Conservation (phyloP, 2,329 filamentous ascomycete species). For the Alternaria atra region DNA sequence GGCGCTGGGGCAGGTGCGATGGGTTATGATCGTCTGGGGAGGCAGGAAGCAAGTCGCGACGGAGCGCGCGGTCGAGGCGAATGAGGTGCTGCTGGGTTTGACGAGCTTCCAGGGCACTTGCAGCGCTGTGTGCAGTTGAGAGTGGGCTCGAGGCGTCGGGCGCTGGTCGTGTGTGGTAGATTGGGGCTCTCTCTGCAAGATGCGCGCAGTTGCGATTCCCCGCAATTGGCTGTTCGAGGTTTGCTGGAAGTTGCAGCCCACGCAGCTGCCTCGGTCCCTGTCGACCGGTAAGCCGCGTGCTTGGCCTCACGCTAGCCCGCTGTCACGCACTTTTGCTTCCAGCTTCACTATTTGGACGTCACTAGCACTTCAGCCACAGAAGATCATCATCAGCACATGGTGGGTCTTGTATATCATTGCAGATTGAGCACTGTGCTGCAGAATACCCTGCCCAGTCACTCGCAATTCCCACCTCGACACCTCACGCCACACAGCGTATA, state of each 20-base stretch:
- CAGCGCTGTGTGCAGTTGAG: slow-evolving; percentile 8
- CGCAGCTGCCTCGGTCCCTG: slow-evolving; percentile 26
- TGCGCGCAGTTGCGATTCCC: slow-evolving; percentile 36
- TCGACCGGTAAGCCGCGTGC: slow-evolving; percentile 20
- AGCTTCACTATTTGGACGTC: neutral
- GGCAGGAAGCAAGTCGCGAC: slow-evolving; percentile 4
- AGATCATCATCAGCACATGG: slow-evolving; percentile 1
- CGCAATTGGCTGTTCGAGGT: slow-evolving; percentile 39
- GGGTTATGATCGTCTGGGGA: slow-evolving; percentile 5
- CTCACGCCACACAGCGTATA: slow-evolving; percentile 19
- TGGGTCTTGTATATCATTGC: neutral
- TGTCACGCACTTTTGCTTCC: neutral
- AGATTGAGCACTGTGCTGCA: neutral
- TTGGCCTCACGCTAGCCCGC: slow-evolving; percentile 10
- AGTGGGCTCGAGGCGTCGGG: slow-evolving; percentile 14
- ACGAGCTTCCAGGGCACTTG: slow-evolving; percentile 11
- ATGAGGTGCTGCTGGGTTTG: slow-evolving; percentile 9
- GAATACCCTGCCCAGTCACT: slow-evolving; percentile 10
- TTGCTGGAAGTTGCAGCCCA: slow-evolving; percentile 25
- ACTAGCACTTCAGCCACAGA: slow-evolving; percentile 3
- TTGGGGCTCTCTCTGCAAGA: slow-evolving; percentile 12
- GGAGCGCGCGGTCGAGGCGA: slow-evolving; percentile 5
- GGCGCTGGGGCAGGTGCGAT: slow-evolving; percentile 19
- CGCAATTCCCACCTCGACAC: slow-evolving; percentile 9
- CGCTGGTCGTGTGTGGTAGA: slow-evolving; percentile 25